A percentile compares a stretch with the other conserved stretches of the same genome.
Evolutionary conservation across 192 early-diverging fungal species (phyloP).

Genomic region (Rhizophagus sp.): DNA sequence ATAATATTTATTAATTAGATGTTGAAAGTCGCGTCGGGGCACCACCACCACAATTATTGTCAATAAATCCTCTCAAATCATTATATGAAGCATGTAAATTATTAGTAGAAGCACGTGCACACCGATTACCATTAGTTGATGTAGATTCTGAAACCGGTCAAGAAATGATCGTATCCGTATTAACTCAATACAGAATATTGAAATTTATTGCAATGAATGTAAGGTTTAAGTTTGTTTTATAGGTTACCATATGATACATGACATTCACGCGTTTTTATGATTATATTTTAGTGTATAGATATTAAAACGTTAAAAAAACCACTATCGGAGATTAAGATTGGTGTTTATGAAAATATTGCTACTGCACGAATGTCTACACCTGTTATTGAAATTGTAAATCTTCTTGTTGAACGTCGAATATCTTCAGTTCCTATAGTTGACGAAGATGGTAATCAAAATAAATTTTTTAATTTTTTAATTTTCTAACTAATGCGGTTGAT

Average conservation of each 20-base stretch:
- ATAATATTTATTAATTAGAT: slow-evolving; percentile 39
- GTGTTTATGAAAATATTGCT: slow-evolving; percentile 82
- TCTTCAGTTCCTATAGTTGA: slow-evolving; percentile 94
- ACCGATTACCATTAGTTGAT: slow-evolving; percentile 89
- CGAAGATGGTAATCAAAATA: slow-evolving; percentile 57
- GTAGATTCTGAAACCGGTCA: slow-evolving; percentile 66
- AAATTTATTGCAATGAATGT: slow-evolving; percentile 87
- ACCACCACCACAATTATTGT: slow-evolving; percentile 65
- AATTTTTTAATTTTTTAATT: not conserved
- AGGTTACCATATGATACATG: not conserved
- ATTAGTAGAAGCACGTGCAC: slow-evolving; percentile 79
- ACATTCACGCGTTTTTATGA: not conserved
- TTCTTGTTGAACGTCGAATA: slow-evolving; percentile 89
- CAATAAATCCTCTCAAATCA: slow-evolving; percentile 82
- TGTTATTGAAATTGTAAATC: slow-evolving; percentile 86
- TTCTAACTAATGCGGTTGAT: not conserved
- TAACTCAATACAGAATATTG: slow-evolving; percentile 87
- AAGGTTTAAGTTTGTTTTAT: slow-evolving; percentile 21
- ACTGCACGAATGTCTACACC: slow-evolving; percentile 79
- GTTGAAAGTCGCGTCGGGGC: slow-evolving; percentile 62
- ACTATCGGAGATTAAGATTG: slow-evolving; percentile 80
- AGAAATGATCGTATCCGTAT: slow-evolving; percentile 89
- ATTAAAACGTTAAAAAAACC: slow-evolving; percentile 64
- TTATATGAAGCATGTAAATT: slow-evolving; percentile 85
- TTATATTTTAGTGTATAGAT: slow-evolving; percentile 53